phyloP scores from a whole-genome alignment of 495 filamentous ascomycete species.

The Xylaria nigripes region DNA sequence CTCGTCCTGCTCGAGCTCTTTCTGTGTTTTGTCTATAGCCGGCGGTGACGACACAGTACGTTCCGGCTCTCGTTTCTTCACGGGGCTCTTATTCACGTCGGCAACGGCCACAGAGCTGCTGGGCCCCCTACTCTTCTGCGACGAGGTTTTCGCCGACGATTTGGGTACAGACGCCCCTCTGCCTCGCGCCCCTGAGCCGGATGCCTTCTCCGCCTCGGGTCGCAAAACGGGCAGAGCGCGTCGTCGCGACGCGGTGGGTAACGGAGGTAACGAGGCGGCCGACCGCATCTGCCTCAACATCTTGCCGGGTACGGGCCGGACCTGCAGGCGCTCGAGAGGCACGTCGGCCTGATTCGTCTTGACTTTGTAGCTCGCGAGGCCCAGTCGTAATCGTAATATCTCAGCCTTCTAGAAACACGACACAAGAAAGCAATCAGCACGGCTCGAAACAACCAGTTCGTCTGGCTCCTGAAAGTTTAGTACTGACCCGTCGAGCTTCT shows the following conservation, averaged over 20 bases:
- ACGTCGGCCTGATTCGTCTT: slow-evolving; percentile 43
- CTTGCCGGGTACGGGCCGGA: slow-evolving; percentile 15
- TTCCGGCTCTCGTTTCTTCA: background rate
- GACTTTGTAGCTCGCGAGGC: slow-evolving; percentile 47
- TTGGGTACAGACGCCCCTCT: background rate
- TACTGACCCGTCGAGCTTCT: slow-evolving; percentile 34
- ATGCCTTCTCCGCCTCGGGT: background rate
- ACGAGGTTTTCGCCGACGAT: background rate
- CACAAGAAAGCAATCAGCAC: slow-evolving; percentile 8
- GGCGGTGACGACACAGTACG: background rate
- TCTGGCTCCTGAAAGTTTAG: background rate
- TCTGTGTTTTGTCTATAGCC: background rate
- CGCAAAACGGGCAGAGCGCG: background rate
- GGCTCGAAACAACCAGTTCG: background rate
- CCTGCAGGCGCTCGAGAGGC: slow-evolving; percentile 36
- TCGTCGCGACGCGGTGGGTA: background rate
- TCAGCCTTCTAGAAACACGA: slow-evolving; percentile 36
- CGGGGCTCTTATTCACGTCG: background rate
- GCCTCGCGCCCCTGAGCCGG: background rate
- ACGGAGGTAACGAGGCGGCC: slow-evolving; percentile 5
- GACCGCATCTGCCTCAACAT: background rate
- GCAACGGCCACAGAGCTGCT: background rate
- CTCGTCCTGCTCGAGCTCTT: slow-evolving; percentile 1
- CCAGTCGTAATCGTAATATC: slow-evolving; percentile 41
- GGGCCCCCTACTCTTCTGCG: background rate